Evolutionary conservation across 192 early-diverging fungal species (phyloP), one percentile per base, ranked within the genome.

Genomic region (Pilaira anomala): DNA sequence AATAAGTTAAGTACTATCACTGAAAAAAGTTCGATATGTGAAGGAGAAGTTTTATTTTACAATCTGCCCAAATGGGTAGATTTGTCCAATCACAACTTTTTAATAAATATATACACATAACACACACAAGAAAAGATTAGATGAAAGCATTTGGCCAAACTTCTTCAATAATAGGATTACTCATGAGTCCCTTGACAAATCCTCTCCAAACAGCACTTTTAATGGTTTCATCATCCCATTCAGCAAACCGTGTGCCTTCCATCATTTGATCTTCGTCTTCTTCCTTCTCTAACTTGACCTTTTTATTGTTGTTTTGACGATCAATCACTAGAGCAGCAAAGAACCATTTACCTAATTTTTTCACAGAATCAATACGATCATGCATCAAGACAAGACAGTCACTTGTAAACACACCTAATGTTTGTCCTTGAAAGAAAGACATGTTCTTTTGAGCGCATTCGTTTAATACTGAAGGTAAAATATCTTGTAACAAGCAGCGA

Each of bases 371-470:
- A 19, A 54, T 36, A 30, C 44, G 28, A 19, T 54, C 51, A 19
- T 62, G 26, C 64, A 65, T 65, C 12, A 76, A 44, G n/a, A 71
- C 68, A 42, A 76, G 56, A 29, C 74, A 76, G 39, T 76, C 65
- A 22, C 74, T 60, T 2, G 62, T 66, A 60, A 76, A 76, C 0
- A 76, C 74, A 19, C 74, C 74, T n/a, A 76, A 42, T 33, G 69
- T 76, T 48, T 76, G 74, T 11, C 74, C 74, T 45, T 76, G 74
- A 46, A 76, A 76, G 51, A 67, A 76, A 11, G 74, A 76, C 30
- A 42, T 36, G 25, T 70, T 48, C 5, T 57, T 19, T 0, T 30
- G 40, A 1, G 65, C 53, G 16, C 49, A 51, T n/a, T 57, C 33
- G 3, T 29, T 13, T 21, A 76, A 39, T 21, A 55, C 25, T 11